A percentile compares a stretch with the other conserved stretches of the same genome.
These are phyloP conservation scores for Escallonia rubra DNA, from an alignment of 129 eudicot species.

Conservation along the genomic window DNA sequence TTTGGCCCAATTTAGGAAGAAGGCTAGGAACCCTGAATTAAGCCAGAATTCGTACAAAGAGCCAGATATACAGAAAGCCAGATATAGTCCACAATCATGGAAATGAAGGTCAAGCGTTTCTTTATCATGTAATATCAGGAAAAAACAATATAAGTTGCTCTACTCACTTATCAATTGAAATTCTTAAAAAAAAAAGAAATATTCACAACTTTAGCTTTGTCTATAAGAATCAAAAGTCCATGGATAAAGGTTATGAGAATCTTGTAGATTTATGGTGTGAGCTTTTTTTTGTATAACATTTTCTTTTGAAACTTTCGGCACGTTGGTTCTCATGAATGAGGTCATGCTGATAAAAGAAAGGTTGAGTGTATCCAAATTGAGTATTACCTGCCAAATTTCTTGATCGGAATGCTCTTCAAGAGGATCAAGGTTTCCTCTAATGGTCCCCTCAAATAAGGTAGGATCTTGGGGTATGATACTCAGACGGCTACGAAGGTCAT, in stretches of 20 bases:
- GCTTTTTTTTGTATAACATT: not conserved
- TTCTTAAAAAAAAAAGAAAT: not conserved
- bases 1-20: not conserved
- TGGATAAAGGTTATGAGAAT: not conserved
- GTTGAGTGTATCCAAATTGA: not conserved
- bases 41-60: not conserved
- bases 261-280: not conserved
- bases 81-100: not conserved
- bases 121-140: no score
- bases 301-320: not conserved
- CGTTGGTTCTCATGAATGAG: not conserved
- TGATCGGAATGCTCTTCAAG: slow-evolving; percentile 81
- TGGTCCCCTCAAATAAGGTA: slow-evolving; percentile 85
- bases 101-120: not conserved
- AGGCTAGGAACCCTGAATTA: not conserved
- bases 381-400: slow-evolving; percentile 73
- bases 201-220: not conserved
- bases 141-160: not conserved
- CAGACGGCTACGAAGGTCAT: slow-evolving; percentile 80
- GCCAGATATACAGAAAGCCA: no score
- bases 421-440: slow-evolving; percentile 86
- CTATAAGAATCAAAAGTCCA: not conserved
- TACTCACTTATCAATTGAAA: not conserved
- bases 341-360: not conserved
- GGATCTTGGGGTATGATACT: slow-evolving; percentile 99